These are phyloP conservation scores for Boeremia lycopersici DNA, from an alignment of 2,329 filamentous ascomycete genomes.

Conservation along the genomic window DNA sequence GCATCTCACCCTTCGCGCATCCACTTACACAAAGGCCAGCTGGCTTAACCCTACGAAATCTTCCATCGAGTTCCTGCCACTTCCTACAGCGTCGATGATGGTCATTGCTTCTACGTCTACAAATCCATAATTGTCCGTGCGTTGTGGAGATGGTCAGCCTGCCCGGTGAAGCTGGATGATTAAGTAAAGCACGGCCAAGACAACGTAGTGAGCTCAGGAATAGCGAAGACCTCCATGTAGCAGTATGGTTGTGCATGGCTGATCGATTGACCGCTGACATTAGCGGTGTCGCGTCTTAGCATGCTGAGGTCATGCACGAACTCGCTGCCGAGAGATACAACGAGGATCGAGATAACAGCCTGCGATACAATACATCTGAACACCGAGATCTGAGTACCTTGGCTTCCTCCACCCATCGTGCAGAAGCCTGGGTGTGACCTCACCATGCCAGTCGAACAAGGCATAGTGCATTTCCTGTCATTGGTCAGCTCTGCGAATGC, in stretches of 20 bases:
- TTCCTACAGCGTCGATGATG: neutral
- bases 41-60: constrained; percentile 21
- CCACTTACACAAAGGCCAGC: constrained; percentile 27
- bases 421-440: neutral
- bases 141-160: neutral
- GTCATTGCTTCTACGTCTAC: neutral
- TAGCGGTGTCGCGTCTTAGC: neutral
- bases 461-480: neutral
- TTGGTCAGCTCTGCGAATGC: constrained; percentile 16
- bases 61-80: neutral
- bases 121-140: neutral
- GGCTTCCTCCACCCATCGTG: neutral
- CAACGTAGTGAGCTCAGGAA: neutral
- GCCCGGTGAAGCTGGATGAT: neutral
- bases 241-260: neutral
- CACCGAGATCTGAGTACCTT: neutral
- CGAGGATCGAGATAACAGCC: neutral
- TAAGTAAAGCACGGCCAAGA: neutral
- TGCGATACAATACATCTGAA: neutral
- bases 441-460: neutral
- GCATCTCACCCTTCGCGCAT: constrained; percentile 10
- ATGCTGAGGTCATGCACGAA: neutral
- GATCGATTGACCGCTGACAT: neutral
- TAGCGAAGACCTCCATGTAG: neutral
- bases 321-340: neutral